phyloP scores from a whole-genome alignment of 208 protist genomes.

The Leishmania lainsoni region DNA sequence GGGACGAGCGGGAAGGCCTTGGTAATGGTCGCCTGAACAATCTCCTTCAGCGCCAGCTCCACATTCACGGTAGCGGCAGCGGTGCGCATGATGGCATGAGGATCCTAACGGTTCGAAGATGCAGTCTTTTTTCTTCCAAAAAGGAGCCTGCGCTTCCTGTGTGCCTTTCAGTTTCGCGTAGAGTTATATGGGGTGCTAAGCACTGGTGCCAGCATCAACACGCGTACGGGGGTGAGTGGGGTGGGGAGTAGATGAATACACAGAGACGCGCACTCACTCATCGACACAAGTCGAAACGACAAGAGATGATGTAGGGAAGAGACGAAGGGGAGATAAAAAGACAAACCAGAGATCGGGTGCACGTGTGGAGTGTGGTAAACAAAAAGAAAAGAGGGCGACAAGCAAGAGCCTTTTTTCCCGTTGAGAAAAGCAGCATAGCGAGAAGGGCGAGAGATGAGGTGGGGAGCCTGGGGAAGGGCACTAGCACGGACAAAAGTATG shows the following conservation, averaged over 20 bases:
- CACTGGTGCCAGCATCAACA: not conserved
- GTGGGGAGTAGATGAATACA: not conserved
- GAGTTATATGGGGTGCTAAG: not conserved
- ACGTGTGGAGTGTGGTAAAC: not conserved
- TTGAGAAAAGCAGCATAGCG: not conserved
- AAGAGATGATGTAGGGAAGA: not conserved
- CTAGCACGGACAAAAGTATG: not conserved
- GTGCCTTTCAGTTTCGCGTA: not conserved
- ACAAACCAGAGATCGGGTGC: not conserved
- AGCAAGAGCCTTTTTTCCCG: not conserved
- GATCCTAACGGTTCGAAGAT: not conserved
- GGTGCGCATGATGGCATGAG: constrained; percentile 24
- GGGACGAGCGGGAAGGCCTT: constrained; percentile 81
- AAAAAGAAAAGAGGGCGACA: not conserved
- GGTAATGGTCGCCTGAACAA: constrained; percentile 71
- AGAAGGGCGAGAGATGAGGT: not conserved
- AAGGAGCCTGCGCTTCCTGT: not conserved
- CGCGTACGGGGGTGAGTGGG: not conserved
- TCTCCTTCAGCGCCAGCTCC: constrained; percentile 82
- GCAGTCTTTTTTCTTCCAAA: not conserved
- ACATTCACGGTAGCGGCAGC: constrained; percentile 54
- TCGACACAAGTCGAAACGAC: not conserved
- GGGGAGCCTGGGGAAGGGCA: not conserved
- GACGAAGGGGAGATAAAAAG: not conserved
- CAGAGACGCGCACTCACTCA: not conserved